These are phyloP conservation scores for Dothistroma pini DNA, from an alignment of 2,329 filamentous ascomycete genomes.

Conservation along the genomic window DNA sequence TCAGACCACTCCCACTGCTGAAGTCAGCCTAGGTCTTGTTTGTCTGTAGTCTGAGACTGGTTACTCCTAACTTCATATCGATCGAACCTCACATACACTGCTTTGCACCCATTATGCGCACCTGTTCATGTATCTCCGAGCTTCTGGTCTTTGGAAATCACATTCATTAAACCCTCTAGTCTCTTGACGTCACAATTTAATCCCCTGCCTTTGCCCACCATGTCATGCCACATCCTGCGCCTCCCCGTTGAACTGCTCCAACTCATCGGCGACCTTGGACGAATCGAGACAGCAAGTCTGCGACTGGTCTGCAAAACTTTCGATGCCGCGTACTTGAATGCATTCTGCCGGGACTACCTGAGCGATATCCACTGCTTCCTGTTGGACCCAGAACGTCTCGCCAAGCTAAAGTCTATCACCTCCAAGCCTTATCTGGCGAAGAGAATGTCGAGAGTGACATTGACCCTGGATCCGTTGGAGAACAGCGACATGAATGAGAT, in stretches of 20 bases:
- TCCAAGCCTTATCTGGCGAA: constrained; percentile 2
- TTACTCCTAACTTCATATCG: too few species aligned
- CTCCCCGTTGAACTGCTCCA: constrained; percentile 5
- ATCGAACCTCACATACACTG: too few species aligned
- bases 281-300: not conserved
- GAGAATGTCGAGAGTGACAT: not conserved
- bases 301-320: constrained; percentile 6
- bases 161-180: too few species aligned
- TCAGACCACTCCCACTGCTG: not conserved
- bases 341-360: not conserved
- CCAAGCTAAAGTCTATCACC: not conserved
- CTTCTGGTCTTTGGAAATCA: not conserved
- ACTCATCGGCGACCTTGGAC: not conserved
- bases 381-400: constrained; percentile 2
- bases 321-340: constrained; percentile 4
- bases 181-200: not conserved
- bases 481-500: not conserved
- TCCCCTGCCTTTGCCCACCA: not conserved
- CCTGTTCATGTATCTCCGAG: too few species aligned
- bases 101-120: too few species aligned
- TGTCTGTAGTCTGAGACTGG: not conserved
- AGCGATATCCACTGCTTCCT: constrained; percentile 2
- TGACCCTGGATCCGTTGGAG: constrained; percentile 1
- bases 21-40: not conserved
- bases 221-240: constrained; percentile 1